phyloP scores from a whole-genome alignment of 2,329 filamentous ascomycete genomes.

The Penicillium freii region DNA sequence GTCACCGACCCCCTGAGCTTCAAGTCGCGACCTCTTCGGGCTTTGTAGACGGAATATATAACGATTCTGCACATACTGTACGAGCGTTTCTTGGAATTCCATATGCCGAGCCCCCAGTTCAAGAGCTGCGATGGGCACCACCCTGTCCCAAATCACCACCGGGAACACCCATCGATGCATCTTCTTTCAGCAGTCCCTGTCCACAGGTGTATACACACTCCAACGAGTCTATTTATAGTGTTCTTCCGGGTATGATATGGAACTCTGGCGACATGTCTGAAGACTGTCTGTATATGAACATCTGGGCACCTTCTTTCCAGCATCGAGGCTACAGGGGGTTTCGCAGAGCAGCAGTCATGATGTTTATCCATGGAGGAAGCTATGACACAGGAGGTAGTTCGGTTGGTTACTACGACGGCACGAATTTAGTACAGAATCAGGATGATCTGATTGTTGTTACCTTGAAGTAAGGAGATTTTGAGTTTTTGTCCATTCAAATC shows the following conservation, averaged over 20 bases:
- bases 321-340: neutral
- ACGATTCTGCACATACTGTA: conserved; percentile 12
- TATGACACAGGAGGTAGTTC: conserved; percentile 14
- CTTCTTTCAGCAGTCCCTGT: conserved; percentile 24
- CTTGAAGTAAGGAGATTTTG: conserved; percentile 13
- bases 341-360: conserved; percentile 14
- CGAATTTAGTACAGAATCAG: conserved; percentile 14
- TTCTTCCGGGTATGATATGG: conserved; percentile 17
- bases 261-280: conserved; percentile 16
- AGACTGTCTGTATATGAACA: conserved; percentile 20
- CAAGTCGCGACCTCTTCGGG: conserved; percentile 18
- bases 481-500: neutral
- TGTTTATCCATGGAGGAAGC: conserved; percentile 21
- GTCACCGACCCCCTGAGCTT: neutral
- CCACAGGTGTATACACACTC: conserved; percentile 8
- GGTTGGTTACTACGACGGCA: conserved; percentile 14
- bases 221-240: conserved; percentile 15
- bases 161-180: conserved; percentile 18
- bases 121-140: conserved; percentile 44
- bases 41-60: conserved; percentile 17
- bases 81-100: conserved; percentile 46
- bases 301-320: conserved; percentile 17
- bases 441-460: conserved; percentile 19
- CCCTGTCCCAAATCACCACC: conserved; percentile 29
- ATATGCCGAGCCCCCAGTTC: conserved; percentile 46